These are phyloP conservation scores for Hypomontagnella submonticulosa DNA, from an alignment of 495 filamentous ascomycete genomes.

Conservation along the genomic window DNA sequence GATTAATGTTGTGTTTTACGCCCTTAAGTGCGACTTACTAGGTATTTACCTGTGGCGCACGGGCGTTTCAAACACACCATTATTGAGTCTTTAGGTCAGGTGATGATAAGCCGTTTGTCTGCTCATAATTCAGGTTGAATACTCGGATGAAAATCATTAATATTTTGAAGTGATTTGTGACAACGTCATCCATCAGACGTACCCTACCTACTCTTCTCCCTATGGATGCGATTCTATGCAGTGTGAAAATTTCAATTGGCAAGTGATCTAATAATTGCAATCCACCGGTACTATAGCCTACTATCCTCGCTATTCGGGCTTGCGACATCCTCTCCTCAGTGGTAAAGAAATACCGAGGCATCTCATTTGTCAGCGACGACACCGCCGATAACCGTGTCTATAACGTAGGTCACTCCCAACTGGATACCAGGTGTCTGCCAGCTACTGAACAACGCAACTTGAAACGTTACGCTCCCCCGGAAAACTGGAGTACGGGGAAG, in stretches of 20 bases:
- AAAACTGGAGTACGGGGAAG: slow-evolving; percentile 9
- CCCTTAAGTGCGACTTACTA: too few species aligned
- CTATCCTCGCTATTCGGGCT: neutral
- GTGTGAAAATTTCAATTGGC: neutral
- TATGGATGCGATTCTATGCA: too few species aligned
- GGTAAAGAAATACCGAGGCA: neutral
- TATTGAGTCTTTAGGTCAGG: too few species aligned
- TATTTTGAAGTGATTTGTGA: too few species aligned
- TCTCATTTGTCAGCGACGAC: slow-evolving; percentile 1
- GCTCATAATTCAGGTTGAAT: too few species aligned
- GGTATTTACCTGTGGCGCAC: too few species aligned
- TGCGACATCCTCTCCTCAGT: neutral
- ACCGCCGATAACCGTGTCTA: slow-evolving; percentile 19
- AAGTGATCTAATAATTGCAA: neutral
- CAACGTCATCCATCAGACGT: too few species aligned
- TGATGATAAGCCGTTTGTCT: too few species aligned
- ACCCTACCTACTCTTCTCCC: too few species aligned
- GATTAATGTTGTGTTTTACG: too few species aligned
- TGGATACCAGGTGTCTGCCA: neutral
- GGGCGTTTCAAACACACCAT: too few species aligned
- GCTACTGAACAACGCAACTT: slow-evolving; percentile 6
- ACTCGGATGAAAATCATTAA: too few species aligned
- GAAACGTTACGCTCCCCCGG: neutral
- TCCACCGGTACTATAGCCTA: neutral
- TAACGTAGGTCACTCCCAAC: slow-evolving; percentile 6